phyloP scores from a whole-genome alignment of 192 early-diverging fungal species.

The Backusella psychrophila region DNA sequence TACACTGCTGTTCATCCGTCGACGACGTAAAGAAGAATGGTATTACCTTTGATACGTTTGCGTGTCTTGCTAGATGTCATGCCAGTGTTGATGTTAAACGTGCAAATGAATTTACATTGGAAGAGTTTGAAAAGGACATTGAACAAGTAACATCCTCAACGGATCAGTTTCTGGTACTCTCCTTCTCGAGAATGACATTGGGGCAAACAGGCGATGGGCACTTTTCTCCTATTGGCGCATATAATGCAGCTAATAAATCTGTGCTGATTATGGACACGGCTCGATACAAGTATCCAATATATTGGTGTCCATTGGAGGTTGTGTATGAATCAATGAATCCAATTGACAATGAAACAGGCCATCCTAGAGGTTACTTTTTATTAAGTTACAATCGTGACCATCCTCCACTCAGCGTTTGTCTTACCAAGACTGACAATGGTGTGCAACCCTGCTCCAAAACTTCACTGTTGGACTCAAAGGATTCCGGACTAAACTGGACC shows the following conservation, averaged over 20 bases:
- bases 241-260: conserved; percentile 63
- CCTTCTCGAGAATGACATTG: conserved; percentile 74
- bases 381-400: conserved; percentile 44
- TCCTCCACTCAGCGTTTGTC: conserved; percentile 39
- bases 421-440: conserved; percentile 11
- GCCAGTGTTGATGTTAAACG: conserved; percentile 75
- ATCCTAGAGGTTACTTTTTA: conserved; percentile 87
- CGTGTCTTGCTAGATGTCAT: conserved; percentile 85
- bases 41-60: conserved; percentile 88
- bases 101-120: conserved; percentile 54
- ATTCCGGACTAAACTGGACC: conserved; percentile 44
- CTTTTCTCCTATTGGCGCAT: conserved; percentile 86
- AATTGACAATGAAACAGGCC: conserved; percentile 75
- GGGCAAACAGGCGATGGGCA: conserved; percentile 94
- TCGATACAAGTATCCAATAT: conserved; percentile 89
- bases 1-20: conserved; percentile 63
- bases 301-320: conserved; percentile 70
- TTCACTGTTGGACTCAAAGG: neutral
- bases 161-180: conserved; percentile 85
- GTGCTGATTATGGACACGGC: conserved; percentile 89
- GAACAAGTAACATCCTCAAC: conserved; percentile 61
- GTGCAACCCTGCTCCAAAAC: neutral
- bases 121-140: conserved; percentile 83
- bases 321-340: conserved; percentile 84
- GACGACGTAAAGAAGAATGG: conserved; percentile 80